A percentile compares a stretch with the other conserved stretches of the same genome.
phyloP scores from a whole-genome alignment of 331 rosid genomes.

The Saraca asoca region DNA sequence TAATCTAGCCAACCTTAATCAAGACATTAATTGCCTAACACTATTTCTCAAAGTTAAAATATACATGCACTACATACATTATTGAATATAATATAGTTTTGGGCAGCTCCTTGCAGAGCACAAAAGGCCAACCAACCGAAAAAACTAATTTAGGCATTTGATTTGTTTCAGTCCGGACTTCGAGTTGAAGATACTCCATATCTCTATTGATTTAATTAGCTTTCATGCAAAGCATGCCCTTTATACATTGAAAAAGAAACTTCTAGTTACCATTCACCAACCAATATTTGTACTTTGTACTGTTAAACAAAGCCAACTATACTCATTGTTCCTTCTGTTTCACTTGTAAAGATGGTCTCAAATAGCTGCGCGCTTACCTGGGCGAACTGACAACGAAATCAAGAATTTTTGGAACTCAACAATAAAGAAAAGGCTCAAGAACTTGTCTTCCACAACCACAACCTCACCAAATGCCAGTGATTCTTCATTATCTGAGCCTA shows the following conservation, averaged over 20 bases:
- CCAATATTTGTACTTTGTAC: neutral
- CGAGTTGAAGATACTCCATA: slow-evolving; percentile 42
- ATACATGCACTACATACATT: slow-evolving; percentile 40
- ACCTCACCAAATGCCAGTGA: slow-evolving; percentile 63
- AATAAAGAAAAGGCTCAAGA: slow-evolving; percentile 76
- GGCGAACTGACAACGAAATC: slow-evolving; percentile 86
- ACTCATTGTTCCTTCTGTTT: slow-evolving; percentile 9
- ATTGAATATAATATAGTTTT: neutral
- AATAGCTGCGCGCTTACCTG: slow-evolving; percentile 85
- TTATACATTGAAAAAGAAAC: neutral
- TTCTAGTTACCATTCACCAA: too few species aligned
- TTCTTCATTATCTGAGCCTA: slow-evolving; percentile 49
- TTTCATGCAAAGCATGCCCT: slow-evolving; percentile 42
- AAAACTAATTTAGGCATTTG: slow-evolving; percentile 25
- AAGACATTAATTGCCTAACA: slow-evolving; percentile 5
- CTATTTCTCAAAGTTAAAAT: slow-evolving; percentile 17
- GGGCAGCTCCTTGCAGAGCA: slow-evolving; percentile 35
- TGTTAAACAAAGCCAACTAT: slow-evolving; percentile 14
- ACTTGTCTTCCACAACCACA: slow-evolving; percentile 48
- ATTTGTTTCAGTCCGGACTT: slow-evolving; percentile 32
- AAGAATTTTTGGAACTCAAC: slow-evolving; percentile 95
- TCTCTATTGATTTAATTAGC: slow-evolving; percentile 8
- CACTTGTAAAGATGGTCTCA: slow-evolving; percentile 79
- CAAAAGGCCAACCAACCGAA: slow-evolving; percentile 18
- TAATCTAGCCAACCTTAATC: slow-evolving; percentile 24